Evolutionary conservation across 768 basidiomycete genomes (phyloP).

Genomic region (Rhizopogon vinicolor): DNA sequence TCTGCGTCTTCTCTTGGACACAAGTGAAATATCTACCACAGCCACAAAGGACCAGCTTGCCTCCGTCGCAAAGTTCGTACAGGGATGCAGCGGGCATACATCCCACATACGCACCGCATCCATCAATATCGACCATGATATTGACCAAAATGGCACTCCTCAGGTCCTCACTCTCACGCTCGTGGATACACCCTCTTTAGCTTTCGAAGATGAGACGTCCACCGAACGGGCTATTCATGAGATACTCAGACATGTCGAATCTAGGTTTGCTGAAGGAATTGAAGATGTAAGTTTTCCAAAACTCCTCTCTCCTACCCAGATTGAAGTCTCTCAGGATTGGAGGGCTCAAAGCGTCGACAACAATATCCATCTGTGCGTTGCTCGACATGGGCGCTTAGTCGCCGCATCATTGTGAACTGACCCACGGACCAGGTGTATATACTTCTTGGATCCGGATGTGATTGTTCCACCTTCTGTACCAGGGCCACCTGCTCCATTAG

Average conservation of each 20-base stretch:
- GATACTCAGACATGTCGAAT: conserved; percentile 67
- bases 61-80: conserved; percentile 78
- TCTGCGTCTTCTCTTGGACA: conserved; percentile 81
- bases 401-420: conserved; percentile 13
- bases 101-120: conserved; percentile 66
- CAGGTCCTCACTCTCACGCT: conserved; percentile 61
- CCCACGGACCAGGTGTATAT: conserved; percentile 59
- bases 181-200: conserved; percentile 79
- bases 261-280: conserved; percentile 66
- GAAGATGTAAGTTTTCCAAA: conserved; percentile 61
- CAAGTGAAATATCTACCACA: conserved; percentile 58
- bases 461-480: conserved; percentile 70
- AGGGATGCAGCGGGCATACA: conserved; percentile 68
- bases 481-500: conserved; percentile 60
- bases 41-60: conserved; percentile 73
- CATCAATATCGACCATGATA: conserved; percentile 64
- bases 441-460: conserved; percentile 81
- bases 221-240: conserved; percentile 63
- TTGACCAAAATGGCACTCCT: conserved; percentile 39
- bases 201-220: conserved; percentile 61
- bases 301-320: conserved; percentile 13
- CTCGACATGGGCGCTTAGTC: conserved; percentile 26
- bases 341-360: conserved; percentile 66
- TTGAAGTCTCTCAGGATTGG: conserved; percentile 51
- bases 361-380: conserved; percentile 74